These are phyloP conservation scores for Colletotrichum ledebouriae DNA, from an alignment of 2,329 filamentous ascomycete species.

Conservation along the genomic window DNA sequence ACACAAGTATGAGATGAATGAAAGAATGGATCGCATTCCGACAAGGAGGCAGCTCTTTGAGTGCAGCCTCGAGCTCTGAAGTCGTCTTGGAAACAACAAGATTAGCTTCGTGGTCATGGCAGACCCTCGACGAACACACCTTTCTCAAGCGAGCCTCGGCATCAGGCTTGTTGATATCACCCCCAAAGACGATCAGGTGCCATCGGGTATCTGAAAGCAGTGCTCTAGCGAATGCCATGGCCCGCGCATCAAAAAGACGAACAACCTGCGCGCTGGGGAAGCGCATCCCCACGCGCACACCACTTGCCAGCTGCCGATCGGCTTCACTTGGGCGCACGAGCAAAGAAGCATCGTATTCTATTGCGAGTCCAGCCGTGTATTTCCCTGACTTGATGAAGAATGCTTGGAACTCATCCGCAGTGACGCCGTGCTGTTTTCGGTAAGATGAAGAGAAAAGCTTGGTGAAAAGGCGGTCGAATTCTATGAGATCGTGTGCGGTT, in stretches of 20 bases:
- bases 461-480: slow-evolving; percentile 91
- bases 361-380: slow-evolving; percentile 72
- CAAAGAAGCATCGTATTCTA: slow-evolving; percentile 64
- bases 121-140: not conserved
- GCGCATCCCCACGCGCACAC: slow-evolving; percentile 65
- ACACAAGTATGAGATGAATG: slow-evolving; percentile 1
- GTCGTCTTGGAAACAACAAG: not conserved
- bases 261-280: slow-evolving; percentile 71
- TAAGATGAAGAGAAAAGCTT: slow-evolving; percentile 80
- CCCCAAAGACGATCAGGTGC: slow-evolving; percentile 53
- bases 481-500: slow-evolving; percentile 85
- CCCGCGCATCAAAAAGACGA: slow-evolving; percentile 70
- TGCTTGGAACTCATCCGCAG: slow-evolving; percentile 64
- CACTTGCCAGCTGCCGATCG: slow-evolving; percentile 52
- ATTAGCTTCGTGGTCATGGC: not conserved
- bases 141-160: not conserved
- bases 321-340: slow-evolving; percentile 56
- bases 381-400: slow-evolving; percentile 69
- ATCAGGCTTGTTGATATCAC: not conserved
- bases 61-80: not conserved
- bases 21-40: not conserved
- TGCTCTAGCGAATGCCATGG: slow-evolving; percentile 65
- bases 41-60: not conserved
- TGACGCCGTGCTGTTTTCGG: slow-evolving; percentile 53
- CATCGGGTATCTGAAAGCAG: slow-evolving; percentile 60